phyloP scores from a whole-genome alignment of 1,284 basidiomycete species.

The Phellopilus nigrolimitatus region DNA sequence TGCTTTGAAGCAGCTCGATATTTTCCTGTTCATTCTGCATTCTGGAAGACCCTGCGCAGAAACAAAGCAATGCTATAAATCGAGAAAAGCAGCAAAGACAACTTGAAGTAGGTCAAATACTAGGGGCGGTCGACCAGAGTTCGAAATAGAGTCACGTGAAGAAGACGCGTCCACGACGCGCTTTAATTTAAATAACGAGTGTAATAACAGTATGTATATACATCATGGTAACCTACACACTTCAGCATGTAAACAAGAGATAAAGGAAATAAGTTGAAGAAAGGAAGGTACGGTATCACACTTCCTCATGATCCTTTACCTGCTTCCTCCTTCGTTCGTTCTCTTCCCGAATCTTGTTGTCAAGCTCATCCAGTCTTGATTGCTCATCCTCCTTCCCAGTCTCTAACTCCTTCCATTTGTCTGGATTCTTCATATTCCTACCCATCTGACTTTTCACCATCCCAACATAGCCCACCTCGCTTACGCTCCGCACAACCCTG shows the following conservation, averaged over 20 bases:
- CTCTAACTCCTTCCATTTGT: conserved; percentile 39
- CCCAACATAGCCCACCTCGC: conserved; percentile 62
- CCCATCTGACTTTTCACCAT: conserved; percentile 47
- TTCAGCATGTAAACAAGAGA: no score
- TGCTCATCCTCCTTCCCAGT: conserved; percentile 35
- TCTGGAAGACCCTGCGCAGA: background rate
- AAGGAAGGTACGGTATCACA: no score
- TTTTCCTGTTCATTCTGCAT: conserved; percentile 25
- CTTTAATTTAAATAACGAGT: background rate
- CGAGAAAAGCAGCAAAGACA: background rate
- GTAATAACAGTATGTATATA: no score
- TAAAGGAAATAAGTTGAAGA: no score
- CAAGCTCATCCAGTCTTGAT: conserved; percentile 34
- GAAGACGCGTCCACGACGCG: background rate
- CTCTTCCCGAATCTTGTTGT: conserved; percentile 35
- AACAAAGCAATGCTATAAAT: background rate
- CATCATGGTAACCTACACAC: no score
- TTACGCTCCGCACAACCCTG: conserved; percentile 42
- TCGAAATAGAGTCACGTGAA: background rate
- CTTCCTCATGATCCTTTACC: no score
- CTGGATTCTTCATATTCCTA: conserved; percentile 41
- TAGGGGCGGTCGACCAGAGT: background rate
- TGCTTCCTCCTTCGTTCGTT: conserved; percentile 25
- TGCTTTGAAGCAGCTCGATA: conserved; percentile 33
- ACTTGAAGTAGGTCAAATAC: background rate